phyloP scores from a whole-genome alignment of 768 basidiomycete species.

The Termitomyces sp. region DNA sequence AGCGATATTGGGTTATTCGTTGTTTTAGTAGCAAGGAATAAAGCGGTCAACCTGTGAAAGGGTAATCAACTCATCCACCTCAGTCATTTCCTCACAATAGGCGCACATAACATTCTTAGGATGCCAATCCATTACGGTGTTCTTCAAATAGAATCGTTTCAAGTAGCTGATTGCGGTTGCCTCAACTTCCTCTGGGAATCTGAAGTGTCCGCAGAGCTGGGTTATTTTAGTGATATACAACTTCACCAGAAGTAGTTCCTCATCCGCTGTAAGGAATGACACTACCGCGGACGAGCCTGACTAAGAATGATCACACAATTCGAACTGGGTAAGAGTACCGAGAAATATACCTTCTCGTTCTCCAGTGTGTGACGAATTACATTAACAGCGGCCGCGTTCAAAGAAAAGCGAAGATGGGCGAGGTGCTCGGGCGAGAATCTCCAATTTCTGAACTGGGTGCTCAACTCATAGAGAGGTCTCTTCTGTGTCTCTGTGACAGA shows the following conservation, averaged over 20 bases:
- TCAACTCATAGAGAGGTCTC: slow-evolving; percentile 62
- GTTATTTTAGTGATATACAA: slow-evolving; percentile 85
- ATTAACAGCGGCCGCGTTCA: slow-evolving; percentile 74
- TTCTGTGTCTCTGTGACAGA: slow-evolving; percentile 11
- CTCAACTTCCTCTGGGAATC: slow-evolving; percentile 88
- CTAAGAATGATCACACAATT: slow-evolving; percentile 28
- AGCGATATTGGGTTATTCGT: slow-evolving; percentile 92
- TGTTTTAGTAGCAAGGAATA: slow-evolving; percentile 96
- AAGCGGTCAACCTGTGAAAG: slow-evolving; percentile 74
- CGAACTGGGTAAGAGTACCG: slow-evolving; percentile 7
- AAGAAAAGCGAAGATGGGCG: slow-evolving; percentile 45
- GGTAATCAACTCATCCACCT: slow-evolving; percentile 1
- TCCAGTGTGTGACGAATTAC: slow-evolving; percentile 77
- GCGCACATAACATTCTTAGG: slow-evolving; percentile 96
- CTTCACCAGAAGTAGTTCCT: slow-evolving; percentile 85
- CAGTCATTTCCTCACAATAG: neutral
- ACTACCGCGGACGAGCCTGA: slow-evolving; percentile 69
- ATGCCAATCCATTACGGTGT: slow-evolving; percentile 99
- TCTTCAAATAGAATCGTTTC: slow-evolving; percentile 95
- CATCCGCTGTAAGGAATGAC: slow-evolving; percentile 70
- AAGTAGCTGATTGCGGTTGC: slow-evolving; percentile 89
- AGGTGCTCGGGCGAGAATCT: slow-evolving; percentile 74
- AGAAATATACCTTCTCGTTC: slow-evolving; percentile 58
- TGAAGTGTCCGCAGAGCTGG: slow-evolving; percentile 78
- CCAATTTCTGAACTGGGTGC: slow-evolving; percentile 86